Conservation (phyloP, 108 stramenopile species). For the Pseudonitzschia multistriata region DNA sequence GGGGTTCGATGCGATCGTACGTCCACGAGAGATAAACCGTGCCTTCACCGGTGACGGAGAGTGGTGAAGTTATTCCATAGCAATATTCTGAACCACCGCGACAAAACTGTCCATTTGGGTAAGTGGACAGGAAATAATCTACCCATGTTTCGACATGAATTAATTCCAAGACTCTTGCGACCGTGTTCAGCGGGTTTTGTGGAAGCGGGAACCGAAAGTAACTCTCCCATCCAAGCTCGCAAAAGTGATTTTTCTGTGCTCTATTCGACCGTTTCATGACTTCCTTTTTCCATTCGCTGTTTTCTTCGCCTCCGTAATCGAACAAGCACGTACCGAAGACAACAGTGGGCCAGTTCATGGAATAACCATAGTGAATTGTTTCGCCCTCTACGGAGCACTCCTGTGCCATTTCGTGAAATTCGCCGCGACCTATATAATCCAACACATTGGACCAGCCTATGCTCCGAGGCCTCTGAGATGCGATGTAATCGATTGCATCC, state of each 20-base stretch:
- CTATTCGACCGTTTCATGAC: not conserved
- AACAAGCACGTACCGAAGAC: conserved; percentile 21
- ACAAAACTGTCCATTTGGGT: too few species aligned
- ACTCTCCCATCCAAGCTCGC: conserved; percentile 12
- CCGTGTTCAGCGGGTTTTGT: conserved; percentile 33
- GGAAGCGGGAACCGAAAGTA: conserved; percentile 31
- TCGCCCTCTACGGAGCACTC: conserved; percentile 19
- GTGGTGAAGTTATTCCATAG: too few species aligned
- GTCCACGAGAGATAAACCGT: too few species aligned
- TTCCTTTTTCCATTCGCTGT: not conserved
- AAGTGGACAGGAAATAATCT: not conserved
- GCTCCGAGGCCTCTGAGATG: conserved; percentile 20
- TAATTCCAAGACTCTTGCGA: conserved; percentile 10
- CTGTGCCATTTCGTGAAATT: conserved; percentile 23
- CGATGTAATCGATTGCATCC: conserved; percentile 31
- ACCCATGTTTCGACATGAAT: not conserved
- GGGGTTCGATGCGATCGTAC: too few species aligned
- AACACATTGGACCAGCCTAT: conserved; percentile 39
- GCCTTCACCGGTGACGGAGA: too few species aligned
- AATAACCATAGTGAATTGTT: conserved; percentile 33
- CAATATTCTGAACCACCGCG: too few species aligned
- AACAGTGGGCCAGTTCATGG: conserved; percentile 35
- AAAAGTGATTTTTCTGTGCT: not conserved
- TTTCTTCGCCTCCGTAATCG: conserved; percentile 16
- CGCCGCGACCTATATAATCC: conserved; percentile 26